A percentile compares a stretch with the other conserved stretches of the same genome.
These are phyloP conservation scores for Naganishia antarctica DNA, from an alignment of 768 basidiomycete genomes.

Conservation along the genomic window DNA sequence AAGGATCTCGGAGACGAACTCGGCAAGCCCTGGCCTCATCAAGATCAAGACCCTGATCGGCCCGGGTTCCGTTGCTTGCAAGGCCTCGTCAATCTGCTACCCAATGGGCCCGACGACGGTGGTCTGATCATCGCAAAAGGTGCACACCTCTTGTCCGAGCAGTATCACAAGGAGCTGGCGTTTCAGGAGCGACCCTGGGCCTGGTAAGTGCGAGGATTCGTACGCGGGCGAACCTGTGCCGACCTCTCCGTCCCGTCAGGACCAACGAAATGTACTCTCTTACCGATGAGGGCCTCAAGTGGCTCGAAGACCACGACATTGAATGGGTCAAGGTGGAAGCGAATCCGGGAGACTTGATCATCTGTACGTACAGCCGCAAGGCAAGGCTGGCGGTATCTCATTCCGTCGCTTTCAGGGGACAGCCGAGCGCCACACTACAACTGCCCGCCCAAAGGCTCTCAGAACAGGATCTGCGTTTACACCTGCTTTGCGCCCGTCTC, in stretches of 20 bases:
- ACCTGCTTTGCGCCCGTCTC: constrained; percentile 37
- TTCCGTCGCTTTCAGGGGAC: no score
- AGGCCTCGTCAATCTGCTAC: constrained; percentile 35
- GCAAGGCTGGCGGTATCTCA: no score
- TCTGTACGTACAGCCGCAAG: no score
- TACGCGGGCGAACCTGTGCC: no score
- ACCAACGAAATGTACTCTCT: constrained; percentile 32
- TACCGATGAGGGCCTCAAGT: constrained; percentile 38
- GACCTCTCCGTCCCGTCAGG: no score
- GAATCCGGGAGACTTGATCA: constrained; percentile 45
- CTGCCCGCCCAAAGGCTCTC: constrained; percentile 38
- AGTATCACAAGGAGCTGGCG: constrained; percentile 45
- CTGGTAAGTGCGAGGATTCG: no score
- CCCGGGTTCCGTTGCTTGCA: constrained; percentile 20
- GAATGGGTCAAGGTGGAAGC: constrained; percentile 46
- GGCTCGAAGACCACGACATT: constrained; percentile 50
- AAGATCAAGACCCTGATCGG: constrained; percentile 19
- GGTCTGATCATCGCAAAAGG: constrained; percentile 50
- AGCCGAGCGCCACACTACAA: constrained; percentile 44
- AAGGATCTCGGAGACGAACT: background rate
- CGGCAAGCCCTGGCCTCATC: constrained; percentile 14
- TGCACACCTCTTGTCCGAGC: constrained; percentile 40
- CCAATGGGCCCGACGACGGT: constrained; percentile 50
- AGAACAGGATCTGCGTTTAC: constrained; percentile 36
- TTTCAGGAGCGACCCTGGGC: constrained; percentile 26